These are phyloP conservation scores for Cercospora sp. DNA, from an alignment of 2,329 filamentous ascomycete species.

Conservation along the genomic window DNA sequence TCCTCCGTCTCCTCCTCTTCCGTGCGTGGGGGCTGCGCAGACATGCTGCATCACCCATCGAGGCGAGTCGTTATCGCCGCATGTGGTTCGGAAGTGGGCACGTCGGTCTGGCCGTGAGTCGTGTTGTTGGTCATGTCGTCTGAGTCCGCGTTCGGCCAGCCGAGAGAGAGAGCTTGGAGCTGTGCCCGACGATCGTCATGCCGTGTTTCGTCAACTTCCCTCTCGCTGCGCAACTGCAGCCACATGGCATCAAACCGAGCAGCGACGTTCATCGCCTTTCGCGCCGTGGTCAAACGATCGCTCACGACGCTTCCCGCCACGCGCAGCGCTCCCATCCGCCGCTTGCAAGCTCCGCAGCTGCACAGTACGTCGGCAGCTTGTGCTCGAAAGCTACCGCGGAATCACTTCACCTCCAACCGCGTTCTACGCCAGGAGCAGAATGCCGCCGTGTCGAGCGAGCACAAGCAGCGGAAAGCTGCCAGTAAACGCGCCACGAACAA, in stretches of 20 bases:
- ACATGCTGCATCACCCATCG: conserved; percentile 39
- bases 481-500: conserved; percentile 58
- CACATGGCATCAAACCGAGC: conserved; percentile 15
- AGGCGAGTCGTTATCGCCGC: conserved; percentile 14
- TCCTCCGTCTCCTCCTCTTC: conserved; percentile 28
- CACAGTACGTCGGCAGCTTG: conserved; percentile 27
- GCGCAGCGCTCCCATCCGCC: conserved; percentile 23
- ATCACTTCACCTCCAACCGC: conserved; percentile 31
- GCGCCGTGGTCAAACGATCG: conserved; percentile 28
- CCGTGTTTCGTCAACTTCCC: background rate
- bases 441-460: conserved; percentile 10
- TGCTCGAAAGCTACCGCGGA: conserved; percentile 28
- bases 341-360: conserved; percentile 22
- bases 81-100: background rate
- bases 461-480: conserved; percentile 52
- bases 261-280: conserved; percentile 36
- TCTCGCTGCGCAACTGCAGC: background rate
- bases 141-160: conserved; percentile 5
- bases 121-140: conserved; percentile 11
- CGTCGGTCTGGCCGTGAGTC: background rate
- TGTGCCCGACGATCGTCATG: background rate
- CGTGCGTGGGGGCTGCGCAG: conserved; percentile 31
- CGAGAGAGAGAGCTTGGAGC: background rate
- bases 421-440: conserved; percentile 24
- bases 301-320: conserved; percentile 27